Conservation (phyloP, 768 basidiomycete genomes). For the Auricularia heimuer region DNA sequence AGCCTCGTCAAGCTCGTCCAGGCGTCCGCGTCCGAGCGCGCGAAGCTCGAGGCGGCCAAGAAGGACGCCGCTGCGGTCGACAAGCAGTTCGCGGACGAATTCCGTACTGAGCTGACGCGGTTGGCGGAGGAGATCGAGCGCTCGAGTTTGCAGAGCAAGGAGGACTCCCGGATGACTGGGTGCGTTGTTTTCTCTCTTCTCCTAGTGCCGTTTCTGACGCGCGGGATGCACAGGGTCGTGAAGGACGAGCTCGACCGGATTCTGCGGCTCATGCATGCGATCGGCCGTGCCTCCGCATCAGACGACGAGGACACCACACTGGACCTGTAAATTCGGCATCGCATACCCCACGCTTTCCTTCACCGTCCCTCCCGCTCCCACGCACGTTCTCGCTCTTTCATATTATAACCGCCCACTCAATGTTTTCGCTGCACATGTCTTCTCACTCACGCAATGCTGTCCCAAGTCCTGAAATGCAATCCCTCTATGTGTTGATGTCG, state of each 20-base stretch:
- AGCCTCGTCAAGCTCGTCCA: conserved; percentile 38
- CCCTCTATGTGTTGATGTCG: neutral
- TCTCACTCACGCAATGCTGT: neutral
- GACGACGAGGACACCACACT: neutral
- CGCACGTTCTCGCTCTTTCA: neutral
- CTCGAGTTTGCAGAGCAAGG: neutral
- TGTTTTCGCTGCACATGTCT: neutral
- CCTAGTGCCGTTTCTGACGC: neutral
- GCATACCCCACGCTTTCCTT: neutral
- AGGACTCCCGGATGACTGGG: neutral
- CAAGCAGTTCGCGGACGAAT: conserved; percentile 48
- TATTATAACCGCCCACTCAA: neutral
- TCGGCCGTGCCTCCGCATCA: neutral
- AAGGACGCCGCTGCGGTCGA: conserved; percentile 37
- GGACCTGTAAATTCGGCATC: neutral
- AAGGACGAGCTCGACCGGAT: neutral
- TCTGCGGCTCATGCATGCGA: neutral
- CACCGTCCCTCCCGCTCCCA: neutral
- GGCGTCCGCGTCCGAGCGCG: conserved; percentile 47
- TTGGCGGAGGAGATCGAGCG: conserved; percentile 33
- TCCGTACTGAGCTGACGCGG: conserved; percentile 45
- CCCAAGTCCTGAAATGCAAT: neutral
- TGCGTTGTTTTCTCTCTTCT: too few relatives aligned
- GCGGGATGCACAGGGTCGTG: neutral
- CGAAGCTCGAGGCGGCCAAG: conserved; percentile 38